phyloP scores from a whole-genome alignment of 345 rosid genomes.

The Eucalyptus rudis region DNA sequence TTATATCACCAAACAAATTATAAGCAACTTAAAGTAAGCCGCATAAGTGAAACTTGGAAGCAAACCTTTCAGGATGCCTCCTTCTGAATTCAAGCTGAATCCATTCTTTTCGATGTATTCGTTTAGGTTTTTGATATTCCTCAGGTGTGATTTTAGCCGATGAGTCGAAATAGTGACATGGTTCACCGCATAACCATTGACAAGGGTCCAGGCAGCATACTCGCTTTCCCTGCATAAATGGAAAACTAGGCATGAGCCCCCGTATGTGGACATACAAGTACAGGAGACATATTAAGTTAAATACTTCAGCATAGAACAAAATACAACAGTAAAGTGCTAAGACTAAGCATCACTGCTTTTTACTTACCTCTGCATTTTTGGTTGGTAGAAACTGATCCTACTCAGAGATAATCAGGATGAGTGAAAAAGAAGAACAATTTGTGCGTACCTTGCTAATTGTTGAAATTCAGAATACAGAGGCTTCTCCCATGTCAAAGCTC shows the following conservation, averaged over 20 bases:
- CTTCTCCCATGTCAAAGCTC: constrained; percentile 70
- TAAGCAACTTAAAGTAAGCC: neutral
- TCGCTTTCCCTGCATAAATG: constrained; percentile 63
- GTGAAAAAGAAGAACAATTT: neutral
- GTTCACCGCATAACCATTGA: constrained; percentile 83
- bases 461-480: constrained; percentile 67
- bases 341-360: neutral
- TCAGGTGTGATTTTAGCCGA: constrained; percentile 51
- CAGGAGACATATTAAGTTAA: neutral
- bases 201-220: constrained; percentile 89
- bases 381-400: neutral
- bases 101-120: constrained; percentile 50
- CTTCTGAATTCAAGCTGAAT: constrained; percentile 71
- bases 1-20: neutral
- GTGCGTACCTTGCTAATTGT: constrained; percentile 59
- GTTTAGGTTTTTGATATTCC: constrained; percentile 37
- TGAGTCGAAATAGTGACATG: constrained; percentile 82
- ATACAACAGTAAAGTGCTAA: neutral
- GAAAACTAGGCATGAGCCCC: neutral
- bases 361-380: neutral
- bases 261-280: neutral
- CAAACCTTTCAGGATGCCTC: constrained; percentile 81
- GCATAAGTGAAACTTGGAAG: neutral
- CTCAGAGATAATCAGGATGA: neutral
- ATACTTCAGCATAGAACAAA: neutral